Evolutionary conservation across 139 green algal species (phyloP), one percentile per base, ranked within the genome.

Genomic region (Asterochloris erici): DNA sequence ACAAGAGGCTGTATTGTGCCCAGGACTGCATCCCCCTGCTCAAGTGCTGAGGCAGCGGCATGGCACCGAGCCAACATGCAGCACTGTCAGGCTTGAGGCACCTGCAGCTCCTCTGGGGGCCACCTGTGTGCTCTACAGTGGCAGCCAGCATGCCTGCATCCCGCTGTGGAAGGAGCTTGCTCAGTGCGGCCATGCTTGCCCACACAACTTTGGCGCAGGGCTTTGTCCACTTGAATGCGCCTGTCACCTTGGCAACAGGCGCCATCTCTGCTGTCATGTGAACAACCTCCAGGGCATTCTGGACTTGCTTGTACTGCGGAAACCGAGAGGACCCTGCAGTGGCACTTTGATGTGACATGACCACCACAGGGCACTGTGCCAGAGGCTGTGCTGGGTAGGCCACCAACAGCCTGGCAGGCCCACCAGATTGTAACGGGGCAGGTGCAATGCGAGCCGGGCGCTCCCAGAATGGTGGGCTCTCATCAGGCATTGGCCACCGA

Each of bases 201-300:
- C 71, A 77, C 23, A 19, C 24, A 16, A 16, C 16, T 19, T n/a
- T 28, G 26, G 14, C 23, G 1, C 23, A 54, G n/a, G 24, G 24
- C 71, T 77, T 2, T 11, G n/a, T 38, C 23, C 24, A 60, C 19
- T 10, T 19, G 38, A 54, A 6, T 54, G 38, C 6, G 38, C 38
- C 38, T n/a, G 47, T 28, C 21, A 98, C 95, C 87, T 99, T 98
- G 64, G 95, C 96, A 24, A 95, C 84, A 26, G 96, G 96, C 38
- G 96, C 96, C 91, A 98, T 95, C 90, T 98, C 96, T 0, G 96
- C 96, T 4, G 94, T 95, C 26, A 98, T 83, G 87, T 99, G 96
- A 68, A 98, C 89, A 0, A 99, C 86, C 78, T 98, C 87, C 71
- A 97, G 29, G 80, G 78, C n/a, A 75, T 64, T 21, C 83, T 66